These are phyloP conservation scores for Pelagophyceae sp. DNA, from an alignment of 352 stramenopile species.

Conservation along the genomic window DNA sequence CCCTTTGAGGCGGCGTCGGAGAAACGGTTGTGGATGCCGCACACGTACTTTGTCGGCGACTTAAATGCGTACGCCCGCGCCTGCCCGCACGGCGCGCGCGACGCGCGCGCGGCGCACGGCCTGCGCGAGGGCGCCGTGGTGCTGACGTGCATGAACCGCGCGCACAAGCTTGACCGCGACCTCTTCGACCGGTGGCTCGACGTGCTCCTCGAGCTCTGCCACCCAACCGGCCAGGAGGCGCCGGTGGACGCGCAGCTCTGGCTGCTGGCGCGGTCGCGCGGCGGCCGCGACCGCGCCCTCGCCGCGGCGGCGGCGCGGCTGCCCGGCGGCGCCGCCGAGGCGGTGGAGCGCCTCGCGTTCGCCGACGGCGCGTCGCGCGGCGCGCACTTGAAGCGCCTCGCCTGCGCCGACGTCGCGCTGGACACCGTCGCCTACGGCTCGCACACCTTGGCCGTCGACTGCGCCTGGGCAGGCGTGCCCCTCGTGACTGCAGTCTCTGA, in stretches of 20 bases:
- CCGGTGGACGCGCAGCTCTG: constrained; percentile 11
- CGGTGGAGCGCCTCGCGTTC: background rate
- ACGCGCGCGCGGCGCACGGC: background rate
- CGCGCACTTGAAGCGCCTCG: background rate
- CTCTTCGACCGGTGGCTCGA: background rate
- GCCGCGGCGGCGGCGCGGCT: background rate
- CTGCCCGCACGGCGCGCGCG: background rate
- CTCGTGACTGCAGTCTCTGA: background rate
- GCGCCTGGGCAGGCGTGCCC: constrained; percentile 15
- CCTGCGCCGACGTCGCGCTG: constrained; percentile 1
- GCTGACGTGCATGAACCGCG: constrained; percentile 15
- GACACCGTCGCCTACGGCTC: constrained; percentile 8
- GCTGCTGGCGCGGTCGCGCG: background rate
- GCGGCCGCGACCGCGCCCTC: background rate
- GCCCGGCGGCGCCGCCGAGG: constrained; percentile 9
- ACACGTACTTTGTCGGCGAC: constrained; percentile 9
- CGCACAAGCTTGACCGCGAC: constrained; percentile 4
- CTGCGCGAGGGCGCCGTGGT: constrained; percentile 8
- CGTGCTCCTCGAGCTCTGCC: background rate
- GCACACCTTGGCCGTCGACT: constrained; percentile 11
- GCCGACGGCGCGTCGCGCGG: background rate
- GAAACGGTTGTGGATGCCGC: background rate
- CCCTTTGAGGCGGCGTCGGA: background rate
- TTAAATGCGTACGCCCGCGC: background rate
- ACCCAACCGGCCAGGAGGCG: background rate